Evolutionary conservation across 768 basidiomycete species (phyloP).

Genomic region (Auricularia auricula-judae): DNA sequence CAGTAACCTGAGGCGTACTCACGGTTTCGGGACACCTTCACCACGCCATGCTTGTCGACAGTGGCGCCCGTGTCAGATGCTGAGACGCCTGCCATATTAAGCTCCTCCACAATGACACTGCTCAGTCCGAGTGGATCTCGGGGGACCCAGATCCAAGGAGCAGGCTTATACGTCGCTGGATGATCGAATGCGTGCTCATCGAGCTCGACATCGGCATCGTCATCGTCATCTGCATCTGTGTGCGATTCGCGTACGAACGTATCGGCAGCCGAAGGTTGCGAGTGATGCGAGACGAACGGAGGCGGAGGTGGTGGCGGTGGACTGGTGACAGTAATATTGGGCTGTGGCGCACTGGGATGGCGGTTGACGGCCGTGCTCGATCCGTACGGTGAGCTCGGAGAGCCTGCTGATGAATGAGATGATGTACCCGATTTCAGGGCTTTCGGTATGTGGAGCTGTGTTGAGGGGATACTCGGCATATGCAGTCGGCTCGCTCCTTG

Average conservation of each 20-base stretch:
- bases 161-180: slow-evolving; percentile 31
- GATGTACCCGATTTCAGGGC: not conserved
- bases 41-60: slow-evolving; percentile 22
- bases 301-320: not conserved
- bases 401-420: not conserved
- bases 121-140: slow-evolving; percentile 31
- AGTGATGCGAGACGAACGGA: not conserved
- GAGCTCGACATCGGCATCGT: slow-evolving; percentile 2
- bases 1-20: not conserved
- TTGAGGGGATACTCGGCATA: not conserved
- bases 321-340: not conserved
- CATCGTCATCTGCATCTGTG: slow-evolving; percentile 6
- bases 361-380: not conserved
- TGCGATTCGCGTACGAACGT: slow-evolving; percentile 2
- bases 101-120: slow-evolving; percentile 14
- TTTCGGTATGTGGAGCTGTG: not conserved
- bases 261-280: not conserved
- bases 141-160: slow-evolving; percentile 35
- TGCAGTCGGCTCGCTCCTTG: not conserved
- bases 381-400: not conserved
- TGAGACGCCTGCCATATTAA: slow-evolving; percentile 23
- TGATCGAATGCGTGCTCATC: slow-evolving; percentile 32
- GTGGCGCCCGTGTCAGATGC: slow-evolving; percentile 23
- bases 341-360: not conserved
- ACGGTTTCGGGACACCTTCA: slow-evolving; percentile 19